Base-by-base conservation (phyloP, 352 stramenopile species). In the Phytophthora hybrid region DNA sequence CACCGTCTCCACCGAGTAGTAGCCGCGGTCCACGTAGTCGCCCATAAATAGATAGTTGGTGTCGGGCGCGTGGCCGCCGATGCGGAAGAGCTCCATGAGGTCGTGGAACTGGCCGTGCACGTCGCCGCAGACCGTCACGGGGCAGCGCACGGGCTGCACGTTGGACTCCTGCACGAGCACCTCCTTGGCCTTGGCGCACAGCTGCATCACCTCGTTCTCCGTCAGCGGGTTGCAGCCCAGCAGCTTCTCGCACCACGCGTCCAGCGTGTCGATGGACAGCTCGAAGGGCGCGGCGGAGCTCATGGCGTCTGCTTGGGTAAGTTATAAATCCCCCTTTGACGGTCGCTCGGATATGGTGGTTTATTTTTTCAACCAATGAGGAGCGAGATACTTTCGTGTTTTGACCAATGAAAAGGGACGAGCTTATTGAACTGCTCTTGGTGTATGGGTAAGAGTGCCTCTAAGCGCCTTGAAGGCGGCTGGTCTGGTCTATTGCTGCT, bases 61-160 rank as follows among this genome's bases (percentile, higher is more conserved):
- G 73, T 93, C 85, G 9, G 95, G 93, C 19, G 89, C 93, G 75
- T 98, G 98, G 41, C 93, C 89, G 62, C 86, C 88, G 69, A 91
- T 92, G 52, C 92, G 83, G 57, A 99, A 99, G 23, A 99, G 83
- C 73, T 99, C 96, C 69, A 98, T 87, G 23, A 99, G 82, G 79
- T 99, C 98, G 83, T 99, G 97, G 78, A 99, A 99, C 84, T 99
- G 98, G 34, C 97, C 91, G 71, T 99, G 97, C 71, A 99, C 96
- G 79, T 99, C 98, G 31, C 97, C 98, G 69, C 97, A 99, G 47
- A 99, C 95, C 10, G 98, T 99, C 41, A 99, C 98, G 64, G 98
- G 98, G 55, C 95, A 98, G 34, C 86, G 88, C 56, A 99, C 97
- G 19, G 95, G 93, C 81, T 98, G 94, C 34, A 99, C 97, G 70